Conservation (phyloP, 345 rosid species). For the Moricandia arvensis region DNA sequence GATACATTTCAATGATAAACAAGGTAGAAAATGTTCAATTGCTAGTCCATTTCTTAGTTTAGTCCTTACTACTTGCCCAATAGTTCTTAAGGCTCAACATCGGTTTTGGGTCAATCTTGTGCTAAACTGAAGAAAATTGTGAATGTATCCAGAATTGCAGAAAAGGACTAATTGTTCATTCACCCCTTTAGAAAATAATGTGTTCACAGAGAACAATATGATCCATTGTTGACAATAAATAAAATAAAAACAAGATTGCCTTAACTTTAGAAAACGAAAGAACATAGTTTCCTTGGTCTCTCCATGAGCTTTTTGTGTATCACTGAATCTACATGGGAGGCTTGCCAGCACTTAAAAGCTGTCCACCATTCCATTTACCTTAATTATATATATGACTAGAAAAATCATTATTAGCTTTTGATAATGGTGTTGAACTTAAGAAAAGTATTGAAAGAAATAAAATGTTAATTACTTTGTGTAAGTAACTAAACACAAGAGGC, state of each 20-base stretch:
- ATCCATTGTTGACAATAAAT: slow-evolving; percentile 6
- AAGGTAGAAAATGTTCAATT: background rate
- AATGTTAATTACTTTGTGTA: background rate
- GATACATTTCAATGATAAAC: background rate
- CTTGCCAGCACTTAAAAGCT: slow-evolving; percentile 78
- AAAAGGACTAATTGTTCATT: slow-evolving; percentile 9
- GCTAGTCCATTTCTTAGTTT: slow-evolving; percentile 1
- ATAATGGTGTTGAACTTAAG: background rate
- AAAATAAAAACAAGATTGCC: slow-evolving; percentile 23
- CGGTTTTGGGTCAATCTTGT: background rate
- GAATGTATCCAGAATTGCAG: slow-evolving; percentile 42
- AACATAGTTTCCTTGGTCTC: background rate
- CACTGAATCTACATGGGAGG: slow-evolving; percentile 49
- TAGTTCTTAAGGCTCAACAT: background rate
- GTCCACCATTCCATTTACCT: slow-evolving; percentile 85
- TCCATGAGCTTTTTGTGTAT: slow-evolving; percentile 25
- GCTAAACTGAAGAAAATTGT: background rate
- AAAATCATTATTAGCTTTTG: background rate
- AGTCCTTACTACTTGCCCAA: background rate
- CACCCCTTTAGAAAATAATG: background rate
- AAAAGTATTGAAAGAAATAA: background rate
- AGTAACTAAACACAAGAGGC: background rate
- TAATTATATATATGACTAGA: slow-evolving; percentile 10
- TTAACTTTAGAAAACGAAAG: slow-evolving; percentile 7
- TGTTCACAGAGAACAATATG: slow-evolving; percentile 17